These are phyloP conservation scores for Lagenidium giganteum DNA, from an alignment of 352 stramenopile species.

Conservation along the genomic window DNA sequence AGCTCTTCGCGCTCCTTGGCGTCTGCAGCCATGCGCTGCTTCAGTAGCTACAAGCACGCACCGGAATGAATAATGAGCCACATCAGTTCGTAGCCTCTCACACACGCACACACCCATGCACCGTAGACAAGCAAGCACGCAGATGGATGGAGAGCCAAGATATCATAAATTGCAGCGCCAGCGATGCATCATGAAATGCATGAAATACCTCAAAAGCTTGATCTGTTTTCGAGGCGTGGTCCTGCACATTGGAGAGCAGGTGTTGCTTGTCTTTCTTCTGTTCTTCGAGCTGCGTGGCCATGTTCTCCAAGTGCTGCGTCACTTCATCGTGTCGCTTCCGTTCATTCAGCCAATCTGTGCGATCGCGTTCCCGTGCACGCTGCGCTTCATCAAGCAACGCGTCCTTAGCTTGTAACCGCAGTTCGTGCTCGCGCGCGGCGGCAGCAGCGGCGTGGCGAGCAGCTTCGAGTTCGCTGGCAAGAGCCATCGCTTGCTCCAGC, in stretches of 20 bases:
- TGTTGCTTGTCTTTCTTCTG: constrained; percentile 28
- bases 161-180: no score
- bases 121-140: neutral
- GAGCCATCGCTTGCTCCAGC: no score
- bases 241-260: constrained; percentile 22
- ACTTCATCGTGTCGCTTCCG: constrained; percentile 19
- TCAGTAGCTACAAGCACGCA: constrained; percentile 52
- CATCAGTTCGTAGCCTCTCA: no score
- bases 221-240: constrained; percentile 30
- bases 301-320: constrained; percentile 26
- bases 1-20: constrained; percentile 52
- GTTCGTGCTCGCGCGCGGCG: no score
- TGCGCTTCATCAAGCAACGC: constrained; percentile 11
- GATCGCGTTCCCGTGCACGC: constrained; percentile 19
- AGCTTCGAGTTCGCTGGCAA: no score
- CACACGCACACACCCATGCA: no score
- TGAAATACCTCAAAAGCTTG: constrained; percentile 41
- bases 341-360: no score
- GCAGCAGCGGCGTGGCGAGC: no score
- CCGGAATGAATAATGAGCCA: no score
- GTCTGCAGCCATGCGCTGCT: constrained; percentile 35
- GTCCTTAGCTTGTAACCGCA: no score
- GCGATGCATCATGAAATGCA: no score
- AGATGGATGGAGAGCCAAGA: neutral
- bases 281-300: constrained; percentile 22